Evolutionary conservation across 257 asterid species (phyloP), one percentile per base, ranked within the genome.

Genomic region (Eucommia ulmoides): DNA sequence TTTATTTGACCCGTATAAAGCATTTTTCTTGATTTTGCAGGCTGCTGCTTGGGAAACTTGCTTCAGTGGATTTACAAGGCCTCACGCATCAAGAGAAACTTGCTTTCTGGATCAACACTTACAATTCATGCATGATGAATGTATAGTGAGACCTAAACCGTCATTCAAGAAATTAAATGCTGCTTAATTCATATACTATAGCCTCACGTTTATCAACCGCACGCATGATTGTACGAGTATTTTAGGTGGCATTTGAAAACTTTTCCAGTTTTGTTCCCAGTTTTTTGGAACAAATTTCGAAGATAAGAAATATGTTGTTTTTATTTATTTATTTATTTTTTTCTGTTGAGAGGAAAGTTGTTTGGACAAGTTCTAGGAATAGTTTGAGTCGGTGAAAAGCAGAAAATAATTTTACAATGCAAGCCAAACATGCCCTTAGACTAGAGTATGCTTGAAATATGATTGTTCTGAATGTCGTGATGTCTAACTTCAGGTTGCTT

Each of bases 111-210:
- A 33, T 33, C 42, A 33, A 33, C 42, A 33, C 12, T 33, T 33
- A 33, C 42, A 33, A 33, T 33, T 33, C 42, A 33, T 33, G 42
- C 42, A 33, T 33, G 42, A 33, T 33, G 42, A 33, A 33, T 33
- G 42, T 33, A 33, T 33, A 17, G 10, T 2, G 16, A 9, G 16
- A 8, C 42, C 1, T 33, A 1, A 8, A 2, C 10, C 42, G 16
- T 33, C 10, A 8, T 33, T 33, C 42, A 33, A 33, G 2, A 33
- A 9, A 26, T 6, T 26, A 26, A 26, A 6, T 26, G 12, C 38
- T 26, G 6, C 38, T 4, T 26, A 26, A 26, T n/a, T n/a, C n/a
- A n/a, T n/a, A n/a, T n/a, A n/a, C n/a, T n/a, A n/a, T n/a, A n/a
- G n/a, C n/a, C n/a, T n/a, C n/a, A n/a, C n/a, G n/a, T n/a, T n/a